Evolutionary conservation across 2,329 filamentous ascomycete species (phyloP).

Genomic region (Colletotrichum sp.): DNA sequence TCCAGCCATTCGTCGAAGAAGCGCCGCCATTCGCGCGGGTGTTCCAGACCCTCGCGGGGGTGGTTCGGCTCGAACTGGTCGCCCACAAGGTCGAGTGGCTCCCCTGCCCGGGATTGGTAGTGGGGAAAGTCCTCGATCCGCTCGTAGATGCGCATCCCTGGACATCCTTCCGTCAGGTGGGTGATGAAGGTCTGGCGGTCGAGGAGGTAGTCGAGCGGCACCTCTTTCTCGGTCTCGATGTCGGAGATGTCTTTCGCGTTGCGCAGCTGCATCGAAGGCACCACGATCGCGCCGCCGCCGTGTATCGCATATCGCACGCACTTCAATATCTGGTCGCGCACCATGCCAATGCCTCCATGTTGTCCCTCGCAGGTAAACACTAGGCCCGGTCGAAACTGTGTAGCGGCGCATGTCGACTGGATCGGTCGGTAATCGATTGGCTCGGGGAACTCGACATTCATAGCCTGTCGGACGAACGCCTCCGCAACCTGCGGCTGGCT

Average conservation of each 20-base stretch:
- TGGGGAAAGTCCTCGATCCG: slow-evolving; percentile 30
- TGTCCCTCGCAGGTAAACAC: slow-evolving; percentile 45
- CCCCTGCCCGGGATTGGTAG: slow-evolving; percentile 23
- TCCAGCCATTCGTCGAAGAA: slow-evolving; percentile 33
- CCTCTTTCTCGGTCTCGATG: slow-evolving; percentile 31
- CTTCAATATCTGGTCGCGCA: slow-evolving; percentile 45
- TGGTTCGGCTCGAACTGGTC: slow-evolving; percentile 36
- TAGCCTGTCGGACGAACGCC: slow-evolving; percentile 28
- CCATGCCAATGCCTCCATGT: slow-evolving; percentile 42
- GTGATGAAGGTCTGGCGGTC: slow-evolving; percentile 30
- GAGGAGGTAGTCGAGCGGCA: slow-evolving; percentile 33
- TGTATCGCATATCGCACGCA: slow-evolving; percentile 45
- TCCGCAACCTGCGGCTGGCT: slow-evolving; percentile 8
- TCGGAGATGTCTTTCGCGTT: slow-evolving; percentile 35
- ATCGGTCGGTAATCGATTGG: slow-evolving; percentile 39
- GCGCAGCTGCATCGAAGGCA: slow-evolving; percentile 40
- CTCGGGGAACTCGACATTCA: slow-evolving; percentile 36
- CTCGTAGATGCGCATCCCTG: slow-evolving; percentile 31
- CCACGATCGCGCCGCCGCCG: slow-evolving; percentile 38
- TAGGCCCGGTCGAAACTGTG: slow-evolving; percentile 36
- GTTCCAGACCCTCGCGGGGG: slow-evolving; percentile 25
- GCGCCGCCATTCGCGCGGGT: slow-evolving; percentile 30
- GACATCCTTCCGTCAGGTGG: slow-evolving; percentile 29
- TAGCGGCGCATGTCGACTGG: slow-evolving; percentile 33
- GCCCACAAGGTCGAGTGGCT: slow-evolving; percentile 28